phyloP scores from a whole-genome alignment of 305 asterid genomes.

The Fraxinus xanthoxyloides region DNA sequence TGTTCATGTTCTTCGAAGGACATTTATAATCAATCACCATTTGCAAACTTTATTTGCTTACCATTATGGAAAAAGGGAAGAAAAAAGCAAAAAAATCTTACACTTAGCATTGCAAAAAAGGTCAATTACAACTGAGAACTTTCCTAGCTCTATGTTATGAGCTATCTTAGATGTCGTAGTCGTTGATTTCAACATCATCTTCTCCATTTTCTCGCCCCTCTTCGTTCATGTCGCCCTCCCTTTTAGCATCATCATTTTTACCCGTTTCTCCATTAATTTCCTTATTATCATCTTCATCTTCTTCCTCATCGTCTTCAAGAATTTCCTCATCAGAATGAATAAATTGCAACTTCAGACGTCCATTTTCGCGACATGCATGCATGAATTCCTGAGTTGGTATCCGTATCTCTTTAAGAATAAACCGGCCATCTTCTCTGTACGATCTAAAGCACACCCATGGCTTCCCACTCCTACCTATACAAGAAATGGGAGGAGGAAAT shows the following conservation, averaged over 20 bases:
- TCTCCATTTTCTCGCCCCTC: constrained; percentile 10
- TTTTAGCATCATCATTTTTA: constrained; percentile 6
- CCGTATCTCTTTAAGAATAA: constrained; percentile 60
- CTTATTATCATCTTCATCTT: constrained; percentile 12
- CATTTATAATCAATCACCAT: not conserved
- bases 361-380: constrained; percentile 76
- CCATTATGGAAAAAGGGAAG: constrained; percentile 11
- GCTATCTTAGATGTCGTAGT: not conserved
- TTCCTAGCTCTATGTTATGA: constrained; percentile 7
- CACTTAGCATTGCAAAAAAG: constrained; percentile 11
- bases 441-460: constrained; percentile 68
- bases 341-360: constrained; percentile 59
- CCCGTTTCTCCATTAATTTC: constrained; percentile 9
- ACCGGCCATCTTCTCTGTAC: constrained; percentile 66
- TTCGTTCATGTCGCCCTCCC: not conserved
- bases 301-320: constrained; percentile 35
- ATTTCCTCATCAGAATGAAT: constrained; percentile 66
- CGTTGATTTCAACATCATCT: not conserved
- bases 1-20: not conserved
- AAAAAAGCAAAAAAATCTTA: not conserved
- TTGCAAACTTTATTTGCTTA: constrained; percentile 19
- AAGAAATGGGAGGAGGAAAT: constrained; percentile 82
- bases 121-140: not conserved
- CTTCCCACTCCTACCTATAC: constrained; percentile 70
- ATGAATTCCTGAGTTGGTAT: constrained; percentile 64